These are phyloP conservation scores for Carnegiea gigantea DNA, from an alignment of 179 eudicot species.

Conservation along the genomic window DNA sequence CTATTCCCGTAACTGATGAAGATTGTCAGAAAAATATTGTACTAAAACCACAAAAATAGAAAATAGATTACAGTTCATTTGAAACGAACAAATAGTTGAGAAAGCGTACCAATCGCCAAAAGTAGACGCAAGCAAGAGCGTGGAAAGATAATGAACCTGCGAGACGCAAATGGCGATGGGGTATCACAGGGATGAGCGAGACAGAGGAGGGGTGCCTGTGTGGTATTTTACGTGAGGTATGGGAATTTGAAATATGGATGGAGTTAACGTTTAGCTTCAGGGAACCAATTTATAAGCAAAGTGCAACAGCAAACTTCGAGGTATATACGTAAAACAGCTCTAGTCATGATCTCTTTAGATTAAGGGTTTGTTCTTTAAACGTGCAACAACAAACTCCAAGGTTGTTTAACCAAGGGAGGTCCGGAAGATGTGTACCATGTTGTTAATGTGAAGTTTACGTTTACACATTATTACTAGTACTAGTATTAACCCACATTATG, in stretches of 20 bases:
- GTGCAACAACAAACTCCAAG: too few relatives aligned
- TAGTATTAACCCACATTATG: too few relatives aligned
- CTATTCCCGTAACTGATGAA: neutral
- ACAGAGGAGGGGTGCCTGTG: neutral
- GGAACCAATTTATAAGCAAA: neutral
- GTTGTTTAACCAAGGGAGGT: too few relatives aligned
- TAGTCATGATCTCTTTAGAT: too few relatives aligned
- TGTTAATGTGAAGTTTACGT: too few relatives aligned
- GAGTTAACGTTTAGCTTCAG: neutral
- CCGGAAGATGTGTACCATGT: too few relatives aligned
- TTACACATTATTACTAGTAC: too few relatives aligned
- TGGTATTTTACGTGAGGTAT: neutral
- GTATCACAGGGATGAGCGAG: neutral
- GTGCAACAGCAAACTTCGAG: neutral
- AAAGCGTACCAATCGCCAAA: neutral
- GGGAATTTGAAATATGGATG: neutral
- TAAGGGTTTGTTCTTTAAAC: too few relatives aligned
- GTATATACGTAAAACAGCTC: neutral
- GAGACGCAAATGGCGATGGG: neutral
- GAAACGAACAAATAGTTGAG: neutral
- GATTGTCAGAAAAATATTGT: neutral
- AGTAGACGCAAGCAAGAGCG: neutral
- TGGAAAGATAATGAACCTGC: neutral
- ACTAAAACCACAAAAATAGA: neutral
- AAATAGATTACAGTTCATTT: neutral